A percentile compares a stretch with the other conserved stretches of the same genome.
phyloP scores from a whole-genome alignment of 2,329 filamentous ascomycete genomes.

The Ramularia collo-cygni region DNA sequence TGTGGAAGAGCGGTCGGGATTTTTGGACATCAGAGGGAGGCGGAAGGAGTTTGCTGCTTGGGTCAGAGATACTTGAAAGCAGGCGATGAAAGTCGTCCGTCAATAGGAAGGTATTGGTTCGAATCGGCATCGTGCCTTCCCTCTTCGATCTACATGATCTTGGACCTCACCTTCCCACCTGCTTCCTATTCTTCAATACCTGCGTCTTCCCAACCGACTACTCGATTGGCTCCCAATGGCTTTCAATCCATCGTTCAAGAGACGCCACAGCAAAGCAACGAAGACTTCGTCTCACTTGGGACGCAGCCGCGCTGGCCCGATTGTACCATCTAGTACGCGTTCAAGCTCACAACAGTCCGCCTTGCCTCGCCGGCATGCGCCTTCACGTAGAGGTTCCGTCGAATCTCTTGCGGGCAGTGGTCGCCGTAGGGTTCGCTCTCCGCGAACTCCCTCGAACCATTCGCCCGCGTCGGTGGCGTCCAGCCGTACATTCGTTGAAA shows the following conservation, averaged over 20 bases:
- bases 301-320: conserved; percentile 3
- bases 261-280: conserved; percentile 6
- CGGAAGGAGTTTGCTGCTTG: conserved; percentile 72
- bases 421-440: conserved; percentile 5
- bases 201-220: background rate
- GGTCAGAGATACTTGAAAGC: conserved; percentile 41
- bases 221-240: conserved; percentile 6
- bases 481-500: conserved; percentile 12
- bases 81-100: conserved; percentile 1
- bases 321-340: too few relatives aligned
- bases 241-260: conserved; percentile 7
- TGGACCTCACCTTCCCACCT: background rate
- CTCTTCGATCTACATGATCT: background rate
- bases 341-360: too few relatives aligned
- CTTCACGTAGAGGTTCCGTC: too few relatives aligned
- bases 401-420: background rate
- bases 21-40: conserved; percentile 75
- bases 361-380: too few relatives aligned
- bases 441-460: conserved; percentile 14
- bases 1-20: conserved; percentile 74
- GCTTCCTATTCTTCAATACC: too few relatives aligned
- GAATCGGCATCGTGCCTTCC: conserved; percentile 8
- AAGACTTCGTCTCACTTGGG: conserved; percentile 2
- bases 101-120: conserved; percentile 5
- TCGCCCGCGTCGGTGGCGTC: conserved; percentile 11